phyloP scores from a whole-genome alignment of 805 yeast genomes.

The Lachancea dasiensis region DNA sequence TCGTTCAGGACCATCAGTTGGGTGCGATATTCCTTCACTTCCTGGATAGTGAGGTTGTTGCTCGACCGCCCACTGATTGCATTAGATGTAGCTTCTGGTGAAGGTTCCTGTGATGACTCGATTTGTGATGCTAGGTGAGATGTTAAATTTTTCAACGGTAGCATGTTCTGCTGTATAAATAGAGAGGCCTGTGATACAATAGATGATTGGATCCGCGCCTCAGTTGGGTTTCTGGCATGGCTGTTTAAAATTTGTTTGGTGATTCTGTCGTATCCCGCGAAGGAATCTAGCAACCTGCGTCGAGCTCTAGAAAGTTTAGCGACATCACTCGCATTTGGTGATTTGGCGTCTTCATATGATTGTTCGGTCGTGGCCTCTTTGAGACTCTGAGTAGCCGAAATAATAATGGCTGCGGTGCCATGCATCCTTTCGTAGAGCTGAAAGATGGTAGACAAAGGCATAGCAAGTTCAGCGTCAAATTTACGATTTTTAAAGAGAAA shows the following conservation, averaged over 20 bases:
- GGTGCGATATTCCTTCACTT: slow-evolving; percentile 58
- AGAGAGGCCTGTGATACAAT: slow-evolving; percentile 50
- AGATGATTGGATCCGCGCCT: slow-evolving; percentile 43
- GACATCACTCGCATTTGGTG: slow-evolving; percentile 28
- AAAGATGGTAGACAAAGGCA: slow-evolving; percentile 35
- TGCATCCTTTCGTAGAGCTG: slow-evolving; percentile 38
- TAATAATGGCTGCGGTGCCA: slow-evolving; percentile 35
- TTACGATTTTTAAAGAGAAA: slow-evolving; percentile 52
- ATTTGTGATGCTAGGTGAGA: slow-evolving; percentile 32
- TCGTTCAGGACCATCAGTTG: slow-evolving; percentile 83
- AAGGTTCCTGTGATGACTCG: slow-evolving; percentile 9
- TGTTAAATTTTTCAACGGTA: slow-evolving; percentile 59
- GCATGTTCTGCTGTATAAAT: slow-evolving; percentile 62
- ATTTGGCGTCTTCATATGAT: slow-evolving; percentile 22
- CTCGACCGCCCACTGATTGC: slow-evolving; percentile 18
- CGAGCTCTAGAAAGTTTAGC: slow-evolving; percentile 38
- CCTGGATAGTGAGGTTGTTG: slow-evolving; percentile 40
- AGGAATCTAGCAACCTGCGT: slow-evolving; percentile 41
- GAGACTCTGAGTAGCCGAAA: slow-evolving; percentile 39
- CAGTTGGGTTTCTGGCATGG: slow-evolving; percentile 37
- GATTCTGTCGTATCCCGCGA: slow-evolving; percentile 45
- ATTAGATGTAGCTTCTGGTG: slow-evolving; percentile 12
- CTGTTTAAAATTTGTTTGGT: slow-evolving; percentile 39
- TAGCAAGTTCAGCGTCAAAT: slow-evolving; percentile 36
- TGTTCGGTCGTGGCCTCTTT: slow-evolving; percentile 32